Conservation (phyloP, 768 basidiomycete species). For the Lactarius pseudohatsudake region DNA sequence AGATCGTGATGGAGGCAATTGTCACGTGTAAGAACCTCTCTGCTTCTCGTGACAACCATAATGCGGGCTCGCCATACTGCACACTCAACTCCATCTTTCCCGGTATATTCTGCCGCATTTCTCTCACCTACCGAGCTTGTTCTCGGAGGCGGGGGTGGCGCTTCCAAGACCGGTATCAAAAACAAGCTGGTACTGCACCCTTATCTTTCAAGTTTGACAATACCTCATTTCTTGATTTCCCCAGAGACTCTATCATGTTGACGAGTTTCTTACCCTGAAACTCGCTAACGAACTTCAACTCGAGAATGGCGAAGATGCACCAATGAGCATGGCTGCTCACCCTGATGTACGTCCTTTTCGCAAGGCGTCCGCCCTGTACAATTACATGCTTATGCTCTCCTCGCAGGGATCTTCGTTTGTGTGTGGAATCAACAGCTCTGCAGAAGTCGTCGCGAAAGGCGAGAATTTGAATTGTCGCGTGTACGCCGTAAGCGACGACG, state of each 20-base stretch:
- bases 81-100: conserved; percentile 79
- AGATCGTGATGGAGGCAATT: not conserved
- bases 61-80: conserved; percentile 82
- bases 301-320: conserved; percentile 82
- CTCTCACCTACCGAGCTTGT: conserved; percentile 67
- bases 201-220: not conserved
- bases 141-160: conserved; percentile 89
- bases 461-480: conserved; percentile 85
- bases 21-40: conserved; percentile 1
- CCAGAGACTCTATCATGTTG: conserved; percentile 70
- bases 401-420: conserved; percentile 51
- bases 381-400: conserved; percentile 28
- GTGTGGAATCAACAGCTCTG: conserved; percentile 85
- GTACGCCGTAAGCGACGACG: conserved; percentile 51
- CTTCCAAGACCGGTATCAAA: conserved; percentile 84
- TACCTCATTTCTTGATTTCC: not conserved
- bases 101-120: conserved; percentile 87
- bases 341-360: conserved; percentile 46
- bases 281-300: conserved; percentile 71
- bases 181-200: conserved; percentile 77
- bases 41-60: conserved; percentile 13
- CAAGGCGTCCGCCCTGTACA: conserved; percentile 9
- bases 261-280: conserved; percentile 50
- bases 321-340: conserved; percentile 90
- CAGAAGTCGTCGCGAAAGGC: conserved; percentile 58